Evolutionary conservation across 352 stramenopile species (phyloP), one percentile per base, ranked within the genome.

Genomic region (Phytophthora brassicae): DNA sequence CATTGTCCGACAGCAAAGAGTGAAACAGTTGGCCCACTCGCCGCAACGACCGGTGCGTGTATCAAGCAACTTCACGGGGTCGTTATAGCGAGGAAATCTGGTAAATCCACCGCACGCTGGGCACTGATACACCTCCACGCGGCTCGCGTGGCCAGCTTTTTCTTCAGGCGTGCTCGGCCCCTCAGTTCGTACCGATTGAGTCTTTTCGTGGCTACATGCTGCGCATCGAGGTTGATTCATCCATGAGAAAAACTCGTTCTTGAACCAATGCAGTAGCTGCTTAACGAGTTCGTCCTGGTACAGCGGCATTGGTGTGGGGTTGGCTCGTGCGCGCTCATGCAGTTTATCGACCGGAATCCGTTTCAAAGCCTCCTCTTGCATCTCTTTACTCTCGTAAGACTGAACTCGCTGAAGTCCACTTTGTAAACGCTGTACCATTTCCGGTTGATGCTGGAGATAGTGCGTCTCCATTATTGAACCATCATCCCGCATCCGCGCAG

Each of bases 11-110:
- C 88, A 97, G 56, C 89, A 91, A 0, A 98, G 77, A 8, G 86
- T 96, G 62, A 98, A 98, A 59, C 87, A 97, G 53, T 98, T 98
- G 19, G 93, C 92, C 86, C 87, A 98, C 64, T 98, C 93, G 7
- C 93, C 93, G 63, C 93, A 98, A 16, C 93, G 75, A 16, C 92
- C 91, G 6, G 78, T 87, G 12, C 86, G 64, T n/a, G 81, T 91
- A 9, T 90, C 78, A 8, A 97, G 58, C 14, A 97, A 56, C 59
- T 94, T 97, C n/a, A 83, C 72, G 9, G 92, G 91, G 49, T 96
- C 70, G 66, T 97, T 97, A 56, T 96, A 96, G 4, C 93, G 84
- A 48, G 92, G 90, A 63, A 98, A 98, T 6, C 90, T 75, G 9
- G 85, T 94, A 29, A 78, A 65, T 2, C 53, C 44, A 5, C 51